Percentiles rank a stretch among this genome's conserved stretches.
phyloP scores from a whole-genome alignment of 345 rosid species.

The Arabidopsis suecica region DNA sequence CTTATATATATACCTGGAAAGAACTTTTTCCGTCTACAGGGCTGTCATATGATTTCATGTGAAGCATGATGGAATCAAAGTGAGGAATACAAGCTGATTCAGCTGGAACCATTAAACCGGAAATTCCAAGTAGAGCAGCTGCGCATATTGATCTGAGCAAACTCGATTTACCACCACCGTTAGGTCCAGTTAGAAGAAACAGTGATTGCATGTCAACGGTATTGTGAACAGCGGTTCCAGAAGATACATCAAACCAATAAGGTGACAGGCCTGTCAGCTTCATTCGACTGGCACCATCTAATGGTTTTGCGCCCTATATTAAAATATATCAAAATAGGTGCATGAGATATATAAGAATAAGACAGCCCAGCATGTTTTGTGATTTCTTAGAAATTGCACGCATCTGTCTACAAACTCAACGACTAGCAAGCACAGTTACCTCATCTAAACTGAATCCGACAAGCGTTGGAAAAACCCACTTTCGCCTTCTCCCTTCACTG shows the following conservation, averaged over 20 bases:
- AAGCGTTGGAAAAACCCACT: conserved; percentile 93
- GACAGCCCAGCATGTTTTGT: conserved; percentile 4
- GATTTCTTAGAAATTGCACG: neutral
- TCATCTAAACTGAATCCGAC: conserved; percentile 51
- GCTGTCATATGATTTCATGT: conserved; percentile 97
- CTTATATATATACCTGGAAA: conserved; percentile 70
- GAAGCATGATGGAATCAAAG: conserved; percentile 94
- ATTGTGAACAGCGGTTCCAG: conserved; percentile 83
- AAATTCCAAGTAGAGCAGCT: conserved; percentile 86
- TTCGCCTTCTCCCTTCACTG: conserved; percentile 96
- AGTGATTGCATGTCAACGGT: conserved; percentile 85
- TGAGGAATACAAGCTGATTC: conserved; percentile 86
- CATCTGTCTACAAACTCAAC: neutral
- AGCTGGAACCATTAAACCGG: conserved; percentile 96
- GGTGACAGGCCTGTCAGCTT: conserved; percentile 78
- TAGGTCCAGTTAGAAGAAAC: conserved; percentile 93
- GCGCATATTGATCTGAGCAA: conserved; percentile 95
- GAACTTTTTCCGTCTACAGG: conserved; percentile 98
- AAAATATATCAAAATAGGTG: conserved; percentile 2
- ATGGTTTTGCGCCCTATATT: conserved; percentile 54
- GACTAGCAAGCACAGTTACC: conserved; percentile 49
- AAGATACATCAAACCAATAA: conserved; percentile 89
- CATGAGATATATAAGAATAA: conserved; percentile 19
- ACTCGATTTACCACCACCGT: conserved; percentile 99
- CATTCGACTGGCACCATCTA: conserved; percentile 56